A percentile compares a stretch with the other conserved stretches of the same genome.
Evolutionary conservation across 164 flowering plant genomes (phyloP).

Genomic region (Magnolia officinalis): DNA sequence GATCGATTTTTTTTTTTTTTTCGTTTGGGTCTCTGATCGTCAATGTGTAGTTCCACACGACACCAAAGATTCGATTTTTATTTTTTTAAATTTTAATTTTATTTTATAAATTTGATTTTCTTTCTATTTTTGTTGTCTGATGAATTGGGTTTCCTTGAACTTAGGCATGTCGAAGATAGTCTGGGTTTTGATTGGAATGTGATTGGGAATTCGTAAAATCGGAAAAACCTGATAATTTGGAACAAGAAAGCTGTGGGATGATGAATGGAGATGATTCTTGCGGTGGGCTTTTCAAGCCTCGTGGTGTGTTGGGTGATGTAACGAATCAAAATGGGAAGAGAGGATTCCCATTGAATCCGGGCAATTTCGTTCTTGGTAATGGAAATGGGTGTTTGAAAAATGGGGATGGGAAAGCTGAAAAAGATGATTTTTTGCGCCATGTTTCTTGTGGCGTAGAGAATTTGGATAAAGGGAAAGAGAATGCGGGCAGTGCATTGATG

Average conservation of each 20-base stretch:
- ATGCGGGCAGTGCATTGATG: background rate
- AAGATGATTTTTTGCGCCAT: conserved; percentile 20
- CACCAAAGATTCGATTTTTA: background rate
- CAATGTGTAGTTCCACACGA: background rate
- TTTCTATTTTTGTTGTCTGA: background rate
- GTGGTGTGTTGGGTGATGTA: conserved; percentile 48
- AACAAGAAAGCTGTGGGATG: background rate
- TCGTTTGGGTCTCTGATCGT: background rate
- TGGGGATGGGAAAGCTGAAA: conserved; percentile 9
- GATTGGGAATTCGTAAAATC: background rate
- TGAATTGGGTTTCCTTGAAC: background rate
- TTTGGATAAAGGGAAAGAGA: conserved; percentile 21
- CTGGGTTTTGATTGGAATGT: background rate
- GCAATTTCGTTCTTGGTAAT: conserved; percentile 8
- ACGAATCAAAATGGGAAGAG: conserved; percentile 55
- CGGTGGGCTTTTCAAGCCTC: conserved; percentile 19
- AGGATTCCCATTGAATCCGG: conserved; percentile 22
- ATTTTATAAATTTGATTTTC: too few relatives aligned
- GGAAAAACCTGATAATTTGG: background rate
- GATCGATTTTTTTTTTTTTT: background rate
- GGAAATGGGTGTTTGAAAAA: conserved; percentile 20
- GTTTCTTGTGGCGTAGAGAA: conserved; percentile 30
- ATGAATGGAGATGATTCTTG: conserved; percentile 16
- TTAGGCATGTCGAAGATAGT: background rate
- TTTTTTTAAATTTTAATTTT: too few relatives aligned